phyloP scores from a whole-genome alignment of 129 eudicot species.

The Ambrosia artemisiifolia region DNA sequence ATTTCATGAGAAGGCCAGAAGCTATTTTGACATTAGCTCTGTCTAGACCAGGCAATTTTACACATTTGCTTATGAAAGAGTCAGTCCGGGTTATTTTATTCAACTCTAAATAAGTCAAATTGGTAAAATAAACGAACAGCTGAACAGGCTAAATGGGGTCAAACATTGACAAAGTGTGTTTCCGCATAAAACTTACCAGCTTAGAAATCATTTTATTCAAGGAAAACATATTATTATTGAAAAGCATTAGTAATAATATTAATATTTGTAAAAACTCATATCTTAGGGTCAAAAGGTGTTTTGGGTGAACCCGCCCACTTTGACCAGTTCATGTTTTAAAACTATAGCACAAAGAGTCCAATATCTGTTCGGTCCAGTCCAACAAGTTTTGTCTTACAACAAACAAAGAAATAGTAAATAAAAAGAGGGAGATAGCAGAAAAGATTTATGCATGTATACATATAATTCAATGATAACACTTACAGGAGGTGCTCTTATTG shows the following conservation, averaged over 20 bases:
- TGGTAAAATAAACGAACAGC: neutral
- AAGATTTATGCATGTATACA: neutral
- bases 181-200: neutral
- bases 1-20: neutral
- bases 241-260: no score
- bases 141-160: neutral
- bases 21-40: neutral
- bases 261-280: neutral
- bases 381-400: neutral
- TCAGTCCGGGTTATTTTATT: neutral
- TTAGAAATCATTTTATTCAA: neutral
- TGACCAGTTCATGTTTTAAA: neutral
- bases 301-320: neutral
- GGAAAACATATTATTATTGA: neutral
- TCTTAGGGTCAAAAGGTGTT: neutral
- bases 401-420: neutral
- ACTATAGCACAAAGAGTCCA: neutral
- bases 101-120: neutral
- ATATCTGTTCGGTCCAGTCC: neutral
- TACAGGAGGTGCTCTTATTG: constrained; percentile 93
- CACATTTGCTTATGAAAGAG: neutral
- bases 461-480: constrained; percentile 21
- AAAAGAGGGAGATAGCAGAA: neutral
- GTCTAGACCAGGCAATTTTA: neutral
- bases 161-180: neutral